Evolutionary conservation across 106 monocot genomes (phyloP), one percentile per base, ranked within the genome.

Genomic region (Platanthera guangdongensis): DNA sequence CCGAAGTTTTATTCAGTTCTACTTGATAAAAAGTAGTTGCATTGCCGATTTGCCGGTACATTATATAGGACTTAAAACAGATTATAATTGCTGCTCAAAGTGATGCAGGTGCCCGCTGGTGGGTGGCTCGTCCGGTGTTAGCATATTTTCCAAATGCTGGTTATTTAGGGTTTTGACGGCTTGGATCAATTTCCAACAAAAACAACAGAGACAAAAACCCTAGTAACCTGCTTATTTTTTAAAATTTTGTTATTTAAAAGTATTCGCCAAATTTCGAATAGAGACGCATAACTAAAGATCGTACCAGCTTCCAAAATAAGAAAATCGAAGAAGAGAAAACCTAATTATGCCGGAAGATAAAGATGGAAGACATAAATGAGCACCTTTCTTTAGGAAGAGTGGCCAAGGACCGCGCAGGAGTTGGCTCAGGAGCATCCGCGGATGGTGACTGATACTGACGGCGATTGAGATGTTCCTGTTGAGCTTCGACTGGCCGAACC

Each of bases 331-430:
- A 21, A 16, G 22, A 30, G 28, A 65, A 65, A 65, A 11, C 65
- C 65, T 65, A 60, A 65, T 65, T 60, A 60, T 21, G 8, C 65
- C 65, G 3, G 3, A 11, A 30, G 19, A 25, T 65, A 12, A 65
- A 65, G 32, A 12, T 30, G 28, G 32, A 32, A 32, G 30, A 12
- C 30, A 65, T 65, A 65, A 65, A 65, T 8, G 11, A 12, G 4
- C 25, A 65, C 65, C 65, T 65, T 32, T 65, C 65, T 65, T 65
- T 65, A 65, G 65, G 65, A 65, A 32, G 30, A 65, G 32, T 10
- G 12, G 32, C 65, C 8, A 32, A 30, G 6, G 32, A 11, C 12
- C 10, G 25, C 65, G 11, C 28, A 32, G 65, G 32, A 65, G 32
- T 30, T 10, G 32, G 2, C 4, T 65, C 28, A 65, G 65, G 32